phyloP scores from a whole-genome alignment of 2,329 filamentous ascomycete species.

The Exophiala aquamarina region DNA sequence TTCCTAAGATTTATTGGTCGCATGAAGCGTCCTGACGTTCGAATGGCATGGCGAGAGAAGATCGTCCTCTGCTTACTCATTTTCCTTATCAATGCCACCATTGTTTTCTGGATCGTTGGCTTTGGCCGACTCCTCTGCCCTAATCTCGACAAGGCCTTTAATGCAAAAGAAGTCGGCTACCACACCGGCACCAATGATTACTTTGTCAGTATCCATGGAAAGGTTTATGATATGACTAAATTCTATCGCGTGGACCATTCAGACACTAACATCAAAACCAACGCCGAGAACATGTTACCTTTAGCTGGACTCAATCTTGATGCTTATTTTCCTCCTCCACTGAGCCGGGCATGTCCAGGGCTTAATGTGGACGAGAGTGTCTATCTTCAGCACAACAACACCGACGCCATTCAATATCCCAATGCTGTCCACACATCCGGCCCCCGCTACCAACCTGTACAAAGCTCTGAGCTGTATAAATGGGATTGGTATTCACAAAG shows the following conservation, averaged over 20 bases:
- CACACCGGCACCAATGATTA: constrained; percentile 76
- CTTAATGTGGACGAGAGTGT: constrained; percentile 63
- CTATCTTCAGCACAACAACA: constrained; percentile 55
- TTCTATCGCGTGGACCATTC: constrained; percentile 87
- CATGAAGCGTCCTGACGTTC: constrained; percentile 96
- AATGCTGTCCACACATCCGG: constrained; percentile 72
- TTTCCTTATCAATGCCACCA: constrained; percentile 71
- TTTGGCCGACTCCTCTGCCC: constrained; percentile 87
- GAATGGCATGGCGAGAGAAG: constrained; percentile 97
- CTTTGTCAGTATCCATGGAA: constrained; percentile 82
- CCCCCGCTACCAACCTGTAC: constrained; percentile 52
- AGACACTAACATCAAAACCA: constrained; percentile 64
- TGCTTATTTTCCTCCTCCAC: constrained; percentile 79
- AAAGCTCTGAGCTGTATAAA: constrained; percentile 58
- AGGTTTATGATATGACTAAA: constrained; percentile 87
- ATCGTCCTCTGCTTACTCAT: constrained; percentile 80
- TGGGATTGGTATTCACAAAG: constrained; percentile 73
- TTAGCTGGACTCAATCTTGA: constrained; percentile 79
- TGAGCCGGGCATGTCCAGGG: constrained; percentile 71
- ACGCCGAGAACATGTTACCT: constrained; percentile 66
- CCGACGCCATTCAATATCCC: constrained; percentile 60
- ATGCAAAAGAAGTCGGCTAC: constrained; percentile 63
- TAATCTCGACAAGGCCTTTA: constrained; percentile 89
- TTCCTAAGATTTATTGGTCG: constrained; percentile 77
- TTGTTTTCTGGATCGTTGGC: constrained; percentile 89